Conservation (phyloP, 2,329 filamentous ascomycete species). For the Xylariaceae sp. region DNA sequence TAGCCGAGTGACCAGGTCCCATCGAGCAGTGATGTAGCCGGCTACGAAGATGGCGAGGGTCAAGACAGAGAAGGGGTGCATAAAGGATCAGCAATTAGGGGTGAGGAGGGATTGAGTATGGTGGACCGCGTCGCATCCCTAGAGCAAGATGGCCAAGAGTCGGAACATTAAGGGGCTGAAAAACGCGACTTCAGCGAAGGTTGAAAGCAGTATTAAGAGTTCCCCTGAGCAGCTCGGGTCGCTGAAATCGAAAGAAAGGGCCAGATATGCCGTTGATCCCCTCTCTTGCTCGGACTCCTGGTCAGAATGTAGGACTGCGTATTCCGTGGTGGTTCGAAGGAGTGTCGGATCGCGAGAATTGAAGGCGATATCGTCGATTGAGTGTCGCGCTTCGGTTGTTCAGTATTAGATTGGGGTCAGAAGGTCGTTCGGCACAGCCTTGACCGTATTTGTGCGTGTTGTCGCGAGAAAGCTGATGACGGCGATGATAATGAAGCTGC, state of each 20-base stretch:
- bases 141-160: slow-evolving; percentile 5
- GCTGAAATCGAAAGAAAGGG: background rate
- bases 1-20: slow-evolving; percentile 93
- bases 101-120: slow-evolving; percentile 39
- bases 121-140: slow-evolving; percentile 26
- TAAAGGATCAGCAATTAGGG: slow-evolving; percentile 38
- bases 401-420: background rate
- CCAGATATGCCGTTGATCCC: background rate
- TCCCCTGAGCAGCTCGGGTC: background rate
- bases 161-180: background rate
- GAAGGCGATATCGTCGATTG: background rate
- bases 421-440: slow-evolving; percentile 1
- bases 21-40: slow-evolving; percentile 98
- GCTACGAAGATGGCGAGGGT: slow-evolving; percentile 98
- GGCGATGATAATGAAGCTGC: slow-evolving; percentile 2
- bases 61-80: slow-evolving; percentile 97
- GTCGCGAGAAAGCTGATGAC: background rate
- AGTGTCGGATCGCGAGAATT: slow-evolving; percentile 6
- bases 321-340: slow-evolving; percentile 3
- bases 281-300: slow-evolving; percentile 5
- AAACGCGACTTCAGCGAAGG: too few relatives aligned
- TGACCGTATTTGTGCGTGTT: background rate
- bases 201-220: background rate
- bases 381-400: background rate
- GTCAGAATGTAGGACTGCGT: background rate